Conservation (phyloP, 2,329 filamentous ascomycete genomes). For the Pleurostoma richardsiae region DNA sequence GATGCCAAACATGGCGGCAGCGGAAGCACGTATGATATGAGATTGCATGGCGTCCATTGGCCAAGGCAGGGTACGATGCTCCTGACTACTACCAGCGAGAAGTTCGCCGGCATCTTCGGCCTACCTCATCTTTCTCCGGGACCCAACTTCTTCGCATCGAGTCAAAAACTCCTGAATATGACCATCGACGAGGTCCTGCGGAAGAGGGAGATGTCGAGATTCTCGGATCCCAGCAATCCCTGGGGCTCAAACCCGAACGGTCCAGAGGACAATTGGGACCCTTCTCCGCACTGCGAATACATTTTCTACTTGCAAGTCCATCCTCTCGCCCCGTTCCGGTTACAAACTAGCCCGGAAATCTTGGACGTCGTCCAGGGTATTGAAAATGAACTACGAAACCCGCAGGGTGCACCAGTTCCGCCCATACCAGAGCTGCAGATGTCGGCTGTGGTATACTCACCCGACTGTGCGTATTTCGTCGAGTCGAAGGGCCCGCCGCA, state of each 20-base stretch:
- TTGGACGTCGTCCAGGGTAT: constrained; percentile 44
- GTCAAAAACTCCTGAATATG: constrained; percentile 63
- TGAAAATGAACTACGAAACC: constrained; percentile 58
- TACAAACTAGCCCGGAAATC: constrained; percentile 26
- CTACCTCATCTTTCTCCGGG: constrained; percentile 74
- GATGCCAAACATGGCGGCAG: constrained; percentile 43
- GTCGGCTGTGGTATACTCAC: constrained; percentile 61
- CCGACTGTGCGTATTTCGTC: constrained; percentile 63
- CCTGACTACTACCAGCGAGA: constrained; percentile 86
- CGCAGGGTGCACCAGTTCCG: constrained; percentile 52
- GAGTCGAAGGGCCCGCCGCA: constrained; percentile 59
- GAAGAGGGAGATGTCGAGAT: constrained; percentile 53
- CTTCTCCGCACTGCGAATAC: constrained; percentile 79
- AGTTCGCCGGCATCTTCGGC: constrained; percentile 87
- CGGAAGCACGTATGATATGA: constrained; percentile 74
- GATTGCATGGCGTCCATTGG: constrained; percentile 81
- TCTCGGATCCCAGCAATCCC: constrained; percentile 59
- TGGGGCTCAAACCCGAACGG: constrained; percentile 70
- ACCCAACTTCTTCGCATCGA: constrained; percentile 49
- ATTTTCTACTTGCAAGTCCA: constrained; percentile 80
- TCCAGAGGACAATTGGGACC: constrained; percentile 51
- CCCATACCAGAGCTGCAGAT: constrained; percentile 53
- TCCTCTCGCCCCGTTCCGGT: constrained; percentile 36
- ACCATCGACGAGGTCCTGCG: constrained; percentile 65
- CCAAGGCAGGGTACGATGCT: constrained; percentile 73